Base-by-base conservation (phyloP, 163 green algal genomes). In the Prototheca cutis region DNA sequence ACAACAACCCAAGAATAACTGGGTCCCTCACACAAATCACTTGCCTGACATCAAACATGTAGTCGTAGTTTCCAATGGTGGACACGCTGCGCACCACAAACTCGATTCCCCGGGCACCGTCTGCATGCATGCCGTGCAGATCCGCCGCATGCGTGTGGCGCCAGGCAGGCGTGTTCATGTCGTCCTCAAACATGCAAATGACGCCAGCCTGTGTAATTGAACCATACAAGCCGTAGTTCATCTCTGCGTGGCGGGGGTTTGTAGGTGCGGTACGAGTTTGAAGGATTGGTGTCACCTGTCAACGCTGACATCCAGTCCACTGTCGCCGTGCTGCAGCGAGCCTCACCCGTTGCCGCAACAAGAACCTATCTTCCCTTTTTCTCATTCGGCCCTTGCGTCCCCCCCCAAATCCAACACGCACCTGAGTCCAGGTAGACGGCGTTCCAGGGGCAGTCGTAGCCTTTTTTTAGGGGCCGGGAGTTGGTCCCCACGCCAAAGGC, bases 51-150 rank as follows among this genome's bases (percentile, higher is more conserved):
- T 62, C 55, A 34, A 59, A 61, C 21, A 66, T 28, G 59, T 74
- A 74, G 61, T 74, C 66, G 31, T 74, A 74, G 34, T 74, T 74
- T 3, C 59, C 59, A n/a, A 66, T 48, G 0, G 59, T 60, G 49
- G 31, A 21, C 18, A 66, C 28, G 33, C 27, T 54, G 21, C 58
- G 30, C 3, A 74, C 40, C 13, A 68, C 59, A 27, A 74, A 33
- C n/a, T 62, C 40, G 32, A 58, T 40, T 4, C 18, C 23, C 6
- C 60, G 53, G 0, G 55, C 59, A 28, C 36, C 48, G 39, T 74
- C 66, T 18, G 55, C 23, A 54, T 73, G 65, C 1, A 59, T 52
- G 53, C 58, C 48, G 3, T 59, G 29, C 13, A 13, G 15, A 31
- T 49, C 55, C 3, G 39, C 55, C 39, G 27, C 42, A 39, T 61